Percentiles rank a stretch among this genome's conserved stretches.
These are phyloP conservation scores for Zopfia rhizophila DNA, from an alignment of 2,329 filamentous ascomycete genomes.

Conservation along the genomic window DNA sequence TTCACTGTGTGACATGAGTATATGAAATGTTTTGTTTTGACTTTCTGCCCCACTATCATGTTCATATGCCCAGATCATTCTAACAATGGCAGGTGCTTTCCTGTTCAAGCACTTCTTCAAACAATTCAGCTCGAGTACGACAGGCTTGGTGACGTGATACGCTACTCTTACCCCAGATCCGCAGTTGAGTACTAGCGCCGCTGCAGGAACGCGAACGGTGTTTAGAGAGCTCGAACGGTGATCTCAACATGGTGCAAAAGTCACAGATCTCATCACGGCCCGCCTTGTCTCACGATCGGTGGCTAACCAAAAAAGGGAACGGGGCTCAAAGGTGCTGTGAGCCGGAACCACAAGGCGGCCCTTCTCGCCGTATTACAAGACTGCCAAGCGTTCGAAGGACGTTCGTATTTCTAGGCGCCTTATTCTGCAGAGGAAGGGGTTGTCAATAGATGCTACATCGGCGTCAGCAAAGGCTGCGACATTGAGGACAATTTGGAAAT, in stretches of 20 bases:
- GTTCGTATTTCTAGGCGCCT: neutral
- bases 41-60: constrained; percentile 1
- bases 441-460: neutral
- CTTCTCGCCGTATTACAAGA: constrained; percentile 2
- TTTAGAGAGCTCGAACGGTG: constrained; percentile 1
- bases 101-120: constrained; percentile 1
- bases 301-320: neutral
- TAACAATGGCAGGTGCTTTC: constrained; percentile 2
- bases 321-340: constrained; percentile 1
- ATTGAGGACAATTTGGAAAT: neutral
- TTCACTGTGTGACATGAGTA: no score
- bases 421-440: neutral
- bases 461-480: neutral
- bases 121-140: no score
- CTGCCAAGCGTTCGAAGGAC: neutral
- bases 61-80: neutral
- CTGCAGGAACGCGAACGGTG: constrained; percentile 14
- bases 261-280: neutral
- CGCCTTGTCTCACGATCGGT: neutral
- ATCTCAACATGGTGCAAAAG: constrained; percentile 1
- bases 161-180: constrained; percentile 3
- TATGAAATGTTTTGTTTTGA: no score
- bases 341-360: constrained; percentile 13
- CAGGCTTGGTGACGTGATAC: constrained; percentile 1
- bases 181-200: constrained; percentile 1